Conservation (phyloP, 208 protist species). For the Crithidia expoeki region DNA sequence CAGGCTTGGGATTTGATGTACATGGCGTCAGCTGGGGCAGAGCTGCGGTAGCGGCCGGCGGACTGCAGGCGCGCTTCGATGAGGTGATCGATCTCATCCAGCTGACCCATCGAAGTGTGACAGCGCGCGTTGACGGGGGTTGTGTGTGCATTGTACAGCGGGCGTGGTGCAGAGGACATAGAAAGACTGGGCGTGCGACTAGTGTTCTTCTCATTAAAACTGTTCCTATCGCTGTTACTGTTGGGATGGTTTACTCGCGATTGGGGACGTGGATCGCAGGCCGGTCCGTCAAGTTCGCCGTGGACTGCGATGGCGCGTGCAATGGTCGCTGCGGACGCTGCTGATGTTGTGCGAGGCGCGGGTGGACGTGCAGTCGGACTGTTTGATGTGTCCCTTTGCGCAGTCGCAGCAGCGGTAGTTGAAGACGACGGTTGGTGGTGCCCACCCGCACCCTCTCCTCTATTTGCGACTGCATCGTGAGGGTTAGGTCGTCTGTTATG, state of each 20-base stretch:
- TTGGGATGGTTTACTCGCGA: not conserved
- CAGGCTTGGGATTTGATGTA: conserved; percentile 66
- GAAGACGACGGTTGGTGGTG: not conserved
- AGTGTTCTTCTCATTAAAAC: not conserved
- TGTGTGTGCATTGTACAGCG: conserved; percentile 1
- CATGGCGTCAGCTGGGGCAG: conserved; percentile 45
- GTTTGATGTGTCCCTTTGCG: not conserved
- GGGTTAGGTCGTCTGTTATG: too few species aligned
- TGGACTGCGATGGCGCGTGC: conserved; percentile 23
- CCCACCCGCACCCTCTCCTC: not conserved
- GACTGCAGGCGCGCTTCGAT: conserved; percentile 37
- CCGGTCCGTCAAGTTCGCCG: not conserved
- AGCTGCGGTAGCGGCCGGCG: conserved; percentile 44
- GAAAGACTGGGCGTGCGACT: not conserved
- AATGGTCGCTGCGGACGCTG: not conserved
- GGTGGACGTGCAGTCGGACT: conserved; percentile 16
- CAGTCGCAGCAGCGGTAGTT: not conserved
- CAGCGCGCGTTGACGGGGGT: conserved; percentile 5
- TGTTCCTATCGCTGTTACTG: not conserved
- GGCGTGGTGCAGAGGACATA: not conserved
- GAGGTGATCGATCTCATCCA: conserved; percentile 35
- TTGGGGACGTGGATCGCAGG: not conserved
- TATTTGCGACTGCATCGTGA: too few species aligned
- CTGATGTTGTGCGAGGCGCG: not conserved
- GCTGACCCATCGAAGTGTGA: not conserved